phyloP scores from a whole-genome alignment of 257 asterid species.

The Przewalskia tangutica region DNA sequence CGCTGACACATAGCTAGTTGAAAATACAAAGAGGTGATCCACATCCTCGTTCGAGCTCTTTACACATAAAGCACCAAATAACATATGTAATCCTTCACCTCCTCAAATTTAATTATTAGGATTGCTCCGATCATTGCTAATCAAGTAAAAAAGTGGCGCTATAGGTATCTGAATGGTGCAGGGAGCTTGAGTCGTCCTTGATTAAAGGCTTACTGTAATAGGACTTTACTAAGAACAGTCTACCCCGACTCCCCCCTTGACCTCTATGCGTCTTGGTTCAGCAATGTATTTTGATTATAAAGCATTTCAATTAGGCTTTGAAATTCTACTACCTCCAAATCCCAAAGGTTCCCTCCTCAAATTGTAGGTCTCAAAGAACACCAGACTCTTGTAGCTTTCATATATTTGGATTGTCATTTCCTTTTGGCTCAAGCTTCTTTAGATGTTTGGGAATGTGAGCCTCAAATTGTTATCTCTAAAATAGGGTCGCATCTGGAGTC shows the following conservation, averaged over 20 bases:
- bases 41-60: neutral
- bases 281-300: neutral
- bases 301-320: neutral
- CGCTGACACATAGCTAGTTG: neutral
- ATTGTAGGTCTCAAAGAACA: neutral
- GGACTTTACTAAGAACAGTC: neutral
- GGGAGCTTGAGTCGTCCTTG: neutral
- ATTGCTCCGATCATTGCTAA: neutral
- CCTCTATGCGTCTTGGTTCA: neutral
- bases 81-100: neutral
- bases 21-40: neutral
- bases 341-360: neutral
- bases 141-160: neutral
- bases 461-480: slow-evolving; percentile 1
- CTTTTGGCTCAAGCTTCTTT: neutral
- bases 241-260: neutral
- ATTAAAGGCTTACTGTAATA: neutral
- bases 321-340: neutral
- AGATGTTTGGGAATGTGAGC: neutral
- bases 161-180: neutral
- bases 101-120: neutral
- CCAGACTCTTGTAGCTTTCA: neutral
- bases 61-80: neutral
- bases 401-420: neutral
- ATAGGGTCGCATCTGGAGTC: too few species aligned